These are phyloP conservation scores for Crassisporium funariophilum DNA, from an alignment of 768 basidiomycete genomes.

Conservation along the genomic window DNA sequence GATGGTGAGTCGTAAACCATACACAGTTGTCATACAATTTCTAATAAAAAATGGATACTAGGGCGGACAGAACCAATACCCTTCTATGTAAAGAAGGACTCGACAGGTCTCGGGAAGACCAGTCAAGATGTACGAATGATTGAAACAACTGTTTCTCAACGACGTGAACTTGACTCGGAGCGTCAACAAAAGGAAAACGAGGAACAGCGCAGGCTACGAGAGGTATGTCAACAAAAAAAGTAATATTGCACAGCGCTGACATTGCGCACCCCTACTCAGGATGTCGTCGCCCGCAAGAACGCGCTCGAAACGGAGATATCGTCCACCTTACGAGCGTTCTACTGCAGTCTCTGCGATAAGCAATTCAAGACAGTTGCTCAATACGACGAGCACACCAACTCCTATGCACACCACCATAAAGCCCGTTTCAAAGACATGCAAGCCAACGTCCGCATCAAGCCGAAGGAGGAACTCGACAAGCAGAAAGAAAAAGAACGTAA, in stretches of 20 bases:
- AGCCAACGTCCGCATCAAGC: conserved; percentile 65
- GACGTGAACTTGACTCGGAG: conserved; percentile 80
- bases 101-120: conserved; percentile 78
- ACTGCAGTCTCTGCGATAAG: conserved; percentile 83
- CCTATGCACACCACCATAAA: conserved; percentile 87
- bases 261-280: conserved; percentile 39
- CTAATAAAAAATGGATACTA: too few relatives aligned
- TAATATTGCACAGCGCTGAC: background rate
- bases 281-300: conserved; percentile 60
- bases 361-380: conserved; percentile 86
- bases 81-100: conserved; percentile 76
- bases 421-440: conserved; percentile 84
- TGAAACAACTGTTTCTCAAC: conserved; percentile 81
- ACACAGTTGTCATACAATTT: too few relatives aligned
- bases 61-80: conserved; percentile 85
- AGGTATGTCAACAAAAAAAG: conserved; percentile 44
- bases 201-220: conserved; percentile 71
- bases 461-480: conserved; percentile 67
- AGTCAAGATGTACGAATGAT: conserved; percentile 83
- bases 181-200: conserved; percentile 79
- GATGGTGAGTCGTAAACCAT: conserved; percentile 56
- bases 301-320: conserved; percentile 72
- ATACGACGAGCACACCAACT: conserved; percentile 89
- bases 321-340: conserved; percentile 70
- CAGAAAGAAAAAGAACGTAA: conserved; percentile 86